Conservation (phyloP, 768 basidiomycete species). For the Rhizopogon salebrosus region DNA sequence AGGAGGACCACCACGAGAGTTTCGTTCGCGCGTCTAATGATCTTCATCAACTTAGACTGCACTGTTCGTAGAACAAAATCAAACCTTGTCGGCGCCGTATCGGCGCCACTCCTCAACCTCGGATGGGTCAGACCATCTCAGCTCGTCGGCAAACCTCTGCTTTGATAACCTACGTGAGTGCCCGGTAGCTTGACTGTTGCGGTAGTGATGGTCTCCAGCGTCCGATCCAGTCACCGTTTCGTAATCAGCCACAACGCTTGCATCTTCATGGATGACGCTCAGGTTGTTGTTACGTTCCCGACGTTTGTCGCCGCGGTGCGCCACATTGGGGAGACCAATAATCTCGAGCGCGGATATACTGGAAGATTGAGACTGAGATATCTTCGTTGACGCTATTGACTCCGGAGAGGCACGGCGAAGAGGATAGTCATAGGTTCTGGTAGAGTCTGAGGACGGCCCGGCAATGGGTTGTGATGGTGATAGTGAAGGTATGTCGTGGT, state of each 20-base stretch:
- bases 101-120: constrained; percentile 27
- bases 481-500: constrained; percentile 22
- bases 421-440: constrained; percentile 18
- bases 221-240: constrained; percentile 18
- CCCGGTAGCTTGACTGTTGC: constrained; percentile 12
- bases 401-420: constrained; percentile 23
- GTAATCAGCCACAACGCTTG: constrained; percentile 19
- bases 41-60: neutral
- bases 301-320: constrained; percentile 5
- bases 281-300: constrained; percentile 19
- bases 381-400: constrained; percentile 22
- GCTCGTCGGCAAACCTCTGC: constrained; percentile 28
- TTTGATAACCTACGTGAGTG: constrained; percentile 12
- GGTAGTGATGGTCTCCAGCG: constrained; percentile 5
- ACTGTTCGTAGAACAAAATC: neutral
- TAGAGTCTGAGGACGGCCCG: constrained; percentile 12
- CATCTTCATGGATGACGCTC: constrained; percentile 29
- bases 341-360: constrained; percentile 29
- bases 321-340: constrained; percentile 19
- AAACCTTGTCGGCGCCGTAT: constrained; percentile 14
- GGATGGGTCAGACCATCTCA: constrained; percentile 30
- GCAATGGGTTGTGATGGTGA: constrained; percentile 20
- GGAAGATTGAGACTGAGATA: constrained; percentile 20
- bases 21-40: constrained; percentile 17
- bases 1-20: constrained; percentile 4